Conservation (phyloP, 2,329 filamentous ascomycete genomes). For the Nectriaceae sp. region DNA sequence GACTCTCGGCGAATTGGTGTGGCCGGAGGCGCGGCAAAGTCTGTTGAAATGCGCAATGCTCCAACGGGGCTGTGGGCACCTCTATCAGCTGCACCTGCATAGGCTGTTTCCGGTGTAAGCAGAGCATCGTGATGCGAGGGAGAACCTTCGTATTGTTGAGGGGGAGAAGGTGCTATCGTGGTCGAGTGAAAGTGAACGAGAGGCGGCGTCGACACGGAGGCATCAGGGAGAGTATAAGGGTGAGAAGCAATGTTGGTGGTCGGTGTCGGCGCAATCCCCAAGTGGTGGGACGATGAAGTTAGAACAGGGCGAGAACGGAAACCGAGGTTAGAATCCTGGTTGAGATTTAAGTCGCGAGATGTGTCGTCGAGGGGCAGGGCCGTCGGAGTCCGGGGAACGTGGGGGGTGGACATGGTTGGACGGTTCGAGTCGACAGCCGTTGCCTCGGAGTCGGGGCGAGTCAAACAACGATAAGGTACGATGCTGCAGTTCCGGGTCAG, state of each 20-base stretch:
- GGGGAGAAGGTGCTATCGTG: conserved; percentile 39
- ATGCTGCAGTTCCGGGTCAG: no score
- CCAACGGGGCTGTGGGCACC: conserved; percentile 22
- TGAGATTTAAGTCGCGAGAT: conserved; percentile 15
- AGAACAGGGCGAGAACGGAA: conserved; percentile 22
- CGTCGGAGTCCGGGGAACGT: conserved; percentile 27
- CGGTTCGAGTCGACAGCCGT: conserved; percentile 1
- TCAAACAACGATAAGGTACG: no score
- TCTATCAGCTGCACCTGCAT: conserved; percentile 8
- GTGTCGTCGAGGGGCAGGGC: conserved; percentile 27
- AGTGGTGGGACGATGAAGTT: conserved; percentile 19
- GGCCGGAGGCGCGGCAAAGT: conserved; percentile 28
- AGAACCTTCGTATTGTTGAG: conserved; percentile 22
- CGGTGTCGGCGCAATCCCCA: conserved; percentile 19
- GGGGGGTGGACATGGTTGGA: conserved; percentile 34
- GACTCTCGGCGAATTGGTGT: conserved; percentile 32
- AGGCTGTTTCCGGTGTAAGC: conserved; percentile 14
- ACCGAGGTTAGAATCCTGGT: conserved; percentile 22
- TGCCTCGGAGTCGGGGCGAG: not conserved
- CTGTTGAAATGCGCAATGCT: conserved; percentile 42
- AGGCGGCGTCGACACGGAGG: conserved; percentile 24
- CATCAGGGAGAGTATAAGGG: conserved; percentile 27
- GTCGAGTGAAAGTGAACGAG: conserved; percentile 27
- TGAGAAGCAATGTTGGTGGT: no score
- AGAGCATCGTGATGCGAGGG: conserved; percentile 15